Conservation (phyloP, 2,329 filamentous ascomycete species). For the Fusarium burgessii region DNA sequence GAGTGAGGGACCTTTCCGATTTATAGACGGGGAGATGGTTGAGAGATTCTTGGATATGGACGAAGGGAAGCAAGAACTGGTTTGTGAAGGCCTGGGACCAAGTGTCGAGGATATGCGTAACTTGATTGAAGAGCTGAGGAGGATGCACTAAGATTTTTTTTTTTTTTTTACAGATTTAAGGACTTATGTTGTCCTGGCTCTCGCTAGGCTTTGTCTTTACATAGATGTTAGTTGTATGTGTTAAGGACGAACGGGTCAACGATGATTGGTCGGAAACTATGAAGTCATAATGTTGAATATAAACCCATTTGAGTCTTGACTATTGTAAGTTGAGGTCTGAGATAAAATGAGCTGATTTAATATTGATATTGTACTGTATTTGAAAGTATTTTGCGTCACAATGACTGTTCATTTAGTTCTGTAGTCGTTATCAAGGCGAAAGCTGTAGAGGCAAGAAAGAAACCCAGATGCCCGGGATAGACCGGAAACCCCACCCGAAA, state of each 20-base stretch:
- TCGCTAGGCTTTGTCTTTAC: background rate
- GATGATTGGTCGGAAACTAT: slow-evolving; percentile 38
- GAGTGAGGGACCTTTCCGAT: slow-evolving; percentile 83
- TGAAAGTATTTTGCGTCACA: background rate
- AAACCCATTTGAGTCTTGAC: slow-evolving; percentile 31
- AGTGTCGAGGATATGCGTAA: slow-evolving; percentile 73
- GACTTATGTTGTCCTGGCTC: background rate
- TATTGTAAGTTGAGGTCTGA: background rate
- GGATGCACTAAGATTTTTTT: slow-evolving; percentile 63
- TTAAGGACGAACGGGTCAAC: slow-evolving; percentile 43
- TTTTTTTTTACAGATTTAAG: background rate
- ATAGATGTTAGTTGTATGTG: slow-evolving; percentile 3
- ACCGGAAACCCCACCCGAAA: slow-evolving; percentile 46
- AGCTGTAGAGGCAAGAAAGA: slow-evolving; percentile 21
- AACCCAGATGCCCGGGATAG: slow-evolving; percentile 47
- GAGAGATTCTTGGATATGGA: slow-evolving; percentile 83
- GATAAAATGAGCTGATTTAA: background rate
- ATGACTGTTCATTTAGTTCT: background rate
- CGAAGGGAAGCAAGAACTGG: slow-evolving; percentile 65
- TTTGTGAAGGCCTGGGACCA: slow-evolving; percentile 68
- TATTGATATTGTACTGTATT: background rate
- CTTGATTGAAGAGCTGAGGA: slow-evolving; percentile 71
- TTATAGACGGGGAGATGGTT: slow-evolving; percentile 92
- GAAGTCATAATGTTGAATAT: background rate
- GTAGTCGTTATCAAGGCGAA: slow-evolving; percentile 19